Percentiles rank a stretch among this genome's conserved stretches.
Conservation (phyloP, 139 green algal genomes). For the Dunaliella primolecta region DNA sequence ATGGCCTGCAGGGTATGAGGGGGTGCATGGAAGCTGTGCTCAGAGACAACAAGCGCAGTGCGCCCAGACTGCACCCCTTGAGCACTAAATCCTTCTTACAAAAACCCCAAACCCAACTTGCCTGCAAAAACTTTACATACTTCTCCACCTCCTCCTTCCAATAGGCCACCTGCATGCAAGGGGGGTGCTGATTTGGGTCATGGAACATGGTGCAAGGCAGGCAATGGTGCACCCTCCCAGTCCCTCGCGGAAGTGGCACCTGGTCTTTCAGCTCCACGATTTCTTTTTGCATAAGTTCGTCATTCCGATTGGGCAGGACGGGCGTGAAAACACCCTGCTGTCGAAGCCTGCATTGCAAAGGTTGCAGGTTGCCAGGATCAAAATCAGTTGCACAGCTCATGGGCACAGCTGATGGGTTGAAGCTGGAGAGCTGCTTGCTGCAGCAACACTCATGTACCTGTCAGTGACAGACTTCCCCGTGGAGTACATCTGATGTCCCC, state of each 20-base stretch:
- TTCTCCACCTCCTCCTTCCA: constrained; percentile 17
- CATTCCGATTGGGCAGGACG: constrained; percentile 3
- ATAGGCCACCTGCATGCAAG: constrained; percentile 14
- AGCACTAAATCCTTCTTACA: no score
- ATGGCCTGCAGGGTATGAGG: constrained; percentile 10
- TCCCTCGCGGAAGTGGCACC: no score
- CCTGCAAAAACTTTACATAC: constrained; percentile 20
- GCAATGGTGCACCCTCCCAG: no score
- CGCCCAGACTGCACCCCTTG: no score
- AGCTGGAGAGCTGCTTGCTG: no score
- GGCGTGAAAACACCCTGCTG: constrained; percentile 24
- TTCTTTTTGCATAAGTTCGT: constrained; percentile 17
- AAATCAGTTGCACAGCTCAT: no score
- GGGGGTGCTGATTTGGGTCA: no score
- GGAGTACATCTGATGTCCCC: not conserved
- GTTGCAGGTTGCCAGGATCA: no score
- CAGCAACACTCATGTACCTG: not conserved
- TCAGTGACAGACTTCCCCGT: not conserved
- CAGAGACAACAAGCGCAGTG: not conserved
- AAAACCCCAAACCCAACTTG: no score
- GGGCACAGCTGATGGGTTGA: no score
- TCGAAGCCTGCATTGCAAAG: constrained; percentile 11
- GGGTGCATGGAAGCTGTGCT: no score
- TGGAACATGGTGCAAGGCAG: no score
- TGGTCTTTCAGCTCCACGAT: constrained; percentile 24